Percentiles rank a stretch among this genome's conserved stretches.
Conservation (phyloP, 1,284 basidiomycete genomes). For the Inonotus obliquus region DNA sequence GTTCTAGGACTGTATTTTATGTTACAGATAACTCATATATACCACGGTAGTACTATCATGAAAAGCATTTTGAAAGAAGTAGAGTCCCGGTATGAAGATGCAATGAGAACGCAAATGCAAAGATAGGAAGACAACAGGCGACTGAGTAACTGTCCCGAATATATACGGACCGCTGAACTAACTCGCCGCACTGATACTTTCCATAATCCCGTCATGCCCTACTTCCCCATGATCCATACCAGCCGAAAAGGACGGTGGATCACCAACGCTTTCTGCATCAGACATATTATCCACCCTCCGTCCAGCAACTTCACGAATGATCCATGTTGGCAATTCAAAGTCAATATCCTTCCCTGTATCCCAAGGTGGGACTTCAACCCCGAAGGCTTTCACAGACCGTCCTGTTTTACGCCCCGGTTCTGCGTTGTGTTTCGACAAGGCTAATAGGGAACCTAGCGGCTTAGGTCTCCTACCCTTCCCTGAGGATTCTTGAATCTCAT, state of each 20-base stretch:
- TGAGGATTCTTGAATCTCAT: neutral
- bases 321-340: constrained; percentile 10
- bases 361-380: constrained; percentile 9
- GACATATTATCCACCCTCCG: neutral
- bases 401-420: constrained; percentile 8
- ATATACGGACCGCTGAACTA: neutral
- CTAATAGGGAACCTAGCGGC: constrained; percentile 4
- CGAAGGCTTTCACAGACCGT: constrained; percentile 14
- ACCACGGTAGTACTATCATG: too few species aligned
- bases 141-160: neutral
- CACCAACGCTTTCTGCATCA: neutral
- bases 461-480: neutral
- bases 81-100: neutral
- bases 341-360: neutral
- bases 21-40: too few species aligned
- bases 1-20: too few species aligned
- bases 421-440: constrained; percentile 12
- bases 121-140: neutral
- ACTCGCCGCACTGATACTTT: neutral
- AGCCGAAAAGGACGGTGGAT: neutral
- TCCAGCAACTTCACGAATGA: neutral
- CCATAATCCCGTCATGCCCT: neutral
- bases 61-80: neutral
- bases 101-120: neutral
- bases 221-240: neutral